Evolutionary conservation across 305 asterid genomes (phyloP), one percentile per base, ranked within the genome.

Genomic region (Galium porrigens): DNA sequence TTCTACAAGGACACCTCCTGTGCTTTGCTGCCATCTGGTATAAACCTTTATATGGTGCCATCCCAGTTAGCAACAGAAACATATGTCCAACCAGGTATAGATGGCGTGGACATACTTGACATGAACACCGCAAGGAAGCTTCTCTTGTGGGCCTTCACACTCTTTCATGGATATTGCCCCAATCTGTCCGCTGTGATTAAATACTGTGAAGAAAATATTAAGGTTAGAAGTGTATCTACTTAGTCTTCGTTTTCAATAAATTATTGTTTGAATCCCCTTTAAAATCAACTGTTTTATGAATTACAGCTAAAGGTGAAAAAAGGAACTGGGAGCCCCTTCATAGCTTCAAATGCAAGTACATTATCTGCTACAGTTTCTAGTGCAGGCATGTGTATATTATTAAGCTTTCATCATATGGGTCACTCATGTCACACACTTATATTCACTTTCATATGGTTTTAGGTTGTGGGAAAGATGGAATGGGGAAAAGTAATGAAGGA

Each of bases 1-100:
- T 89, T 92, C 78, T 92, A 92, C 79, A 89, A 83, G 86, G 99
- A 92, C 73, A 84, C 94, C 17, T 92, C 94, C 18, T 92, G 99
- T 70, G 95, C 96, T 5, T 77, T 89, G 82, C 94, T 92, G 61
- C 99, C 99, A 42, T 89, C 99, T 1, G 96, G 99, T 46, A 76
- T 92, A 72, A 89, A 87, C 80, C 96, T 92, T 46, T 89, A 87
- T 63, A 82, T 73, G 85, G 95, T 85, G 74, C 95, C 99, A 52
- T 78, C 88, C 64, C 99, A 85, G 86, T 82, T 92, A 76, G 95
- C 88, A 22, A 77, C 99, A 51, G 99, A 92, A 68, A 85, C 94
- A 32, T 89, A 85, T 76, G 74, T 92, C 76, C 94, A 92, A 76
- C 95, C 97, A 12, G 97, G 91, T 74, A 84, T 92, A 25, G 97